Evolutionary conservation across 202 grass and related monocot genomes (phyloP).

Genomic region (Cymbopogon flexuosus): DNA sequence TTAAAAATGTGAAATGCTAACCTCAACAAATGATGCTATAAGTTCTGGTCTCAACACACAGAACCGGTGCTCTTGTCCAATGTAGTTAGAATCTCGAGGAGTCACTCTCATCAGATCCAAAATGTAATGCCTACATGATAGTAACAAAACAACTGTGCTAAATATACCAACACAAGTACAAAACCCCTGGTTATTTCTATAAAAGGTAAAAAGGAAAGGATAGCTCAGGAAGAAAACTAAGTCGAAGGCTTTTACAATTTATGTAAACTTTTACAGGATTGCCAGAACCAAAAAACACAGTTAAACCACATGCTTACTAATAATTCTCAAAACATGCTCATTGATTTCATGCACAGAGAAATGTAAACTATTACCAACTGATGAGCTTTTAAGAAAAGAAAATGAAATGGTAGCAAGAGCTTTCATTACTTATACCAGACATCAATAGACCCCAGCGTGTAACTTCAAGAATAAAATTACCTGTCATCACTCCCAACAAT

Average conservation of each 20-base stretch:
- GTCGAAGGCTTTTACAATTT: neutral
- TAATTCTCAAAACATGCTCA: neutral
- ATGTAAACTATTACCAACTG: neutral
- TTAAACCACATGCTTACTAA: neutral
- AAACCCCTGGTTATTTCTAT: neutral
- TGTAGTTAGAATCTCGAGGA: constrained; percentile 94
- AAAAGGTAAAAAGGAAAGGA: neutral
- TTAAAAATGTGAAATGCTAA: constrained; percentile 30
- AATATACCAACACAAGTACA: neutral
- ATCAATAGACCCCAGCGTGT: neutral
- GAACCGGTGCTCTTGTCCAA: constrained; percentile 77
- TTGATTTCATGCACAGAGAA: neutral
- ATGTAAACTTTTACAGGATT: neutral
- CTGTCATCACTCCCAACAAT: constrained; percentile 99
- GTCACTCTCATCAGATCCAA: constrained; percentile 99
- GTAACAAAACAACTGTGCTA: neutral
- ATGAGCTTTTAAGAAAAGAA: neutral
- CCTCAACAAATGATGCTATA: constrained; percentile 80
- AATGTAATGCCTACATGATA: constrained; percentile 78
- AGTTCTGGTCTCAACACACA: constrained; percentile 93
- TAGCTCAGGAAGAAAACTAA: neutral
- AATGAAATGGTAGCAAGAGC: neutral
- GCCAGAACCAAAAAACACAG: neutral
- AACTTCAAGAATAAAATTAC: constrained; percentile 43
- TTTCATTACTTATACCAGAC: neutral